Percentiles rank a stretch among this genome's conserved stretches.
These are phyloP conservation scores for Komagataella mondaviorum DNA, from an alignment of 805 yeast genomes.

Conservation along the genomic window DNA sequence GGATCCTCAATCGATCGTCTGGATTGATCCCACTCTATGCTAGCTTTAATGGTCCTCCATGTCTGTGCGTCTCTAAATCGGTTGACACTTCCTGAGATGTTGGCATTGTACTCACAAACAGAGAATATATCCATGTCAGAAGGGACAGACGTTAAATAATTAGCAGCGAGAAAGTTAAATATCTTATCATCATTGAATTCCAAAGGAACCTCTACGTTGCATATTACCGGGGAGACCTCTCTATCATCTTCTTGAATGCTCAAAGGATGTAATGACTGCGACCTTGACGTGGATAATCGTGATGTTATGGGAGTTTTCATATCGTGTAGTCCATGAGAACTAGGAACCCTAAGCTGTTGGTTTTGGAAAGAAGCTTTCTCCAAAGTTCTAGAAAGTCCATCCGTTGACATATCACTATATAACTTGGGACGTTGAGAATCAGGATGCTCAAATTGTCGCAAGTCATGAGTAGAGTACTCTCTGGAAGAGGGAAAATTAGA, in stretches of 20 bases:
- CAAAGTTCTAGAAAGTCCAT: neutral
- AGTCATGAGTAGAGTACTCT: neutral
- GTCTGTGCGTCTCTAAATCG: conserved; percentile 43
- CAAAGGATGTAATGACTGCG: neutral
- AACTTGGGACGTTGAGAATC: neutral
- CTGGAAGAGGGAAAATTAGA: neutral
- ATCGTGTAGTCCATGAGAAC: neutral
- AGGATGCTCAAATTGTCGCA: neutral
- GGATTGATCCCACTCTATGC: conserved; percentile 22
- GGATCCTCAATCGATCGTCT: neutral
- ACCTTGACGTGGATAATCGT: neutral
- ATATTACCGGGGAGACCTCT: conserved; percentile 15
- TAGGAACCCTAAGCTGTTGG: neutral
- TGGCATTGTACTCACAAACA: conserved; percentile 44
- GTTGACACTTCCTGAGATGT: conserved; percentile 36
- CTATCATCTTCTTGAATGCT: neutral
- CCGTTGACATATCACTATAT: neutral
- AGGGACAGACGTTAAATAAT: conserved; percentile 32
- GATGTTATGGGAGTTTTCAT: neutral
- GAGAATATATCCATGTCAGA: conserved; percentile 36
- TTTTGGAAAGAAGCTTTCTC: neutral
- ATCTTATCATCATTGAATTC: conserved; percentile 26
- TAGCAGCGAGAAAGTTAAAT: conserved; percentile 33
- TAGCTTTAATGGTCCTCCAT: conserved; percentile 44
- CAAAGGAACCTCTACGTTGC: conserved; percentile 28